Conservation (phyloP, 2,329 filamentous ascomycete species). For the Parasarocladium wereldwijsianum region DNA sequence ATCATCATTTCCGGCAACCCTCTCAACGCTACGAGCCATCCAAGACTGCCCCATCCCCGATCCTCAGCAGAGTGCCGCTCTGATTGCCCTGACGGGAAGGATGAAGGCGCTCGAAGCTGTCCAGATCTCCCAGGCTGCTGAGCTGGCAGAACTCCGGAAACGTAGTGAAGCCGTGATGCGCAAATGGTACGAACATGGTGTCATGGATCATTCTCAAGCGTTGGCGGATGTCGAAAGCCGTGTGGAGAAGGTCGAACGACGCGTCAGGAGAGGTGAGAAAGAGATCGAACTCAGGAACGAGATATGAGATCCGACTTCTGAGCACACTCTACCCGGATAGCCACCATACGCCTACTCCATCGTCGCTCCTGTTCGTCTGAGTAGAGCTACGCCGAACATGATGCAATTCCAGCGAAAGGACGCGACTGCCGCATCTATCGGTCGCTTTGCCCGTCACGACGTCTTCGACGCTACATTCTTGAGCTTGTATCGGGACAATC, state of each 20-base stretch:
- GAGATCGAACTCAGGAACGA: constrained; percentile 34
- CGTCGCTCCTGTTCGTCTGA: no score
- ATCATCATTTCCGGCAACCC: constrained; percentile 37
- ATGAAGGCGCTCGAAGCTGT: constrained; percentile 46
- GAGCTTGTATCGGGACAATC: no score
- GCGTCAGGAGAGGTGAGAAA: constrained; percentile 48
- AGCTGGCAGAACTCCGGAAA: constrained; percentile 47
- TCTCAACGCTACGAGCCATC: constrained; percentile 42
- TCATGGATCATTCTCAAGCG: constrained; percentile 52
- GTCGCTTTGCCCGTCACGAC: no score
- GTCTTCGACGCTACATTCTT: no score
- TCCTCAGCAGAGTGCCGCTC: constrained; percentile 33
- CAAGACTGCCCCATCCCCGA: constrained; percentile 42
- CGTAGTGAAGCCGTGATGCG: constrained; percentile 49
- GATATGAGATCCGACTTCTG: no score
- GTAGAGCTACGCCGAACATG: no score
- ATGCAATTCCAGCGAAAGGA: no score
- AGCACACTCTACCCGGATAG: no score
- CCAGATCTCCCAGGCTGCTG: constrained; percentile 45
- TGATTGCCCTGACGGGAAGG: constrained; percentile 44
- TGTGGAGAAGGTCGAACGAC: constrained; percentile 49
- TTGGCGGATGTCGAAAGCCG: constrained; percentile 60
- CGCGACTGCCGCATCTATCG: no score
- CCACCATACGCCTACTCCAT: no score
- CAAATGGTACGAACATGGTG: constrained; percentile 58